phyloP scores from a whole-genome alignment of 2,329 filamentous ascomycete species.

The Fusarium dimerum region DNA sequence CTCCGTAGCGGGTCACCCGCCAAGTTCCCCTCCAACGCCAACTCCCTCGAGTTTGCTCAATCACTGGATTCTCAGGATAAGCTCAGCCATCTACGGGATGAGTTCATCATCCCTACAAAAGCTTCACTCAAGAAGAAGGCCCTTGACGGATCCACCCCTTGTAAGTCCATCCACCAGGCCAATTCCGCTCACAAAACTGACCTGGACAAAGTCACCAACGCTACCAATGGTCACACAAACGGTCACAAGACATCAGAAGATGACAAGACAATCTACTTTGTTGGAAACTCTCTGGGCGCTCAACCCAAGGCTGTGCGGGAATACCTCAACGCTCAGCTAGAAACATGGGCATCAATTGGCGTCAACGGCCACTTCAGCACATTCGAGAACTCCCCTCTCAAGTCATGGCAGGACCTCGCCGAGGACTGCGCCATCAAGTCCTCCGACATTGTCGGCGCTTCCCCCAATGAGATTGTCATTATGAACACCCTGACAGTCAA shows the following conservation, averaged over 20 bases:
- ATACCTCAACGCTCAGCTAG: slow-evolving; percentile 71
- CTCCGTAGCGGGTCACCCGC: slow-evolving; percentile 43
- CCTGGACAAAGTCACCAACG: slow-evolving; percentile 16
- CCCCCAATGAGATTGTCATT: slow-evolving; percentile 72
- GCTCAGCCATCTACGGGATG: slow-evolving; percentile 61
- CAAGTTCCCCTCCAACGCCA: slow-evolving; percentile 50
- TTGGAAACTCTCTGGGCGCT: slow-evolving; percentile 85
- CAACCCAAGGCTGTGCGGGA: slow-evolving; percentile 70
- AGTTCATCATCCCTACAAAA: slow-evolving; percentile 79
- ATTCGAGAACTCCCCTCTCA: slow-evolving; percentile 66
- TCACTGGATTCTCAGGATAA: slow-evolving; percentile 61
- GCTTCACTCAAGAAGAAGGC: slow-evolving; percentile 67
- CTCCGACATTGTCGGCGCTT: slow-evolving; percentile 73
- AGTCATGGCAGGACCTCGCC: slow-evolving; percentile 77
- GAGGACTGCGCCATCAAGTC: slow-evolving; percentile 71
- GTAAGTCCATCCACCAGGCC: slow-evolving; percentile 30
- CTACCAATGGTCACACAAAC: slow-evolving; percentile 25
- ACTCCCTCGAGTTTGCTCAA: slow-evolving; percentile 49
- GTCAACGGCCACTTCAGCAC: slow-evolving; percentile 81
- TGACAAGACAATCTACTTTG: slow-evolving; percentile 70
- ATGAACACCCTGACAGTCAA: slow-evolving; percentile 89
- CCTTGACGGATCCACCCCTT: slow-evolving; percentile 47
- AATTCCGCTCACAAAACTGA: slow-evolving; percentile 2
- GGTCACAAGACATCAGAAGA: slow-evolving; percentile 25
- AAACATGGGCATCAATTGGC: slow-evolving; percentile 82